phyloP scores from a whole-genome alignment of 805 yeast genomes.

The Yueomyces sinensis region DNA sequence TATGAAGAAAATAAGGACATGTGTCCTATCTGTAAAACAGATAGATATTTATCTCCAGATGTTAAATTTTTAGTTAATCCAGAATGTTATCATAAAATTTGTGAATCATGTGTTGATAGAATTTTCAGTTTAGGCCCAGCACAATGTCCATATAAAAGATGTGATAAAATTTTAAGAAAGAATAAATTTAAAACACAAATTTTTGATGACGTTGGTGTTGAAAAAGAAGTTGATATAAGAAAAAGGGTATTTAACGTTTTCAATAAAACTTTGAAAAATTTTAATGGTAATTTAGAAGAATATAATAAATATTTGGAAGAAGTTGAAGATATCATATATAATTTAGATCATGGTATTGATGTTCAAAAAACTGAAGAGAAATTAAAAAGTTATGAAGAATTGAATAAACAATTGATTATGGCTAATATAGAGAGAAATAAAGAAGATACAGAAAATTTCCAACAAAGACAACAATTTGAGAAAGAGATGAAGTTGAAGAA shows the following conservation, averaged over 20 bases:
- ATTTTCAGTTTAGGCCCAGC: conserved; percentile 92
- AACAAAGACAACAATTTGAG: conserved; percentile 52
- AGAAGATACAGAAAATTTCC: conserved; percentile 55
- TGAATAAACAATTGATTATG: conserved; percentile 60
- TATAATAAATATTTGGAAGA: conserved; percentile 74
- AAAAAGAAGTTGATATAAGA: conserved; percentile 84
- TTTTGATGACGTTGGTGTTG: conserved; percentile 83
- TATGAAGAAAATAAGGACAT: conserved; percentile 56
- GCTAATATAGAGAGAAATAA: conserved; percentile 64
- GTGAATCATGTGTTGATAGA: conserved; percentile 93
- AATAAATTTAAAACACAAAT: conserved; percentile 85
- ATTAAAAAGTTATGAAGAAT: conserved; percentile 53
- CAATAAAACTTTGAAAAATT: conserved; percentile 71
- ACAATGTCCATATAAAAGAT: conserved; percentile 87
- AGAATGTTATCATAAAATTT: conserved; percentile 95
- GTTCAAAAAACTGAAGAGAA: conserved; percentile 54
- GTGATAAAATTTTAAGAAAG: conserved; percentile 77
- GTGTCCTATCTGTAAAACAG: conserved; percentile 97
- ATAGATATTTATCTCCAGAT: conserved; percentile 84
- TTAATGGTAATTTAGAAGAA: conserved; percentile 37
- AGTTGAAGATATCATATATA: conserved; percentile 70
- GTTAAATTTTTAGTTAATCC: conserved; percentile 88
- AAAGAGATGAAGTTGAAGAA: conserved; percentile 45
- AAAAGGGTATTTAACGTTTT: conserved; percentile 63
- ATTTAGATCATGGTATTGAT: conserved; percentile 57